phyloP scores from a whole-genome alignment of 345 rosid species.

The Hypericum perforatum region DNA sequence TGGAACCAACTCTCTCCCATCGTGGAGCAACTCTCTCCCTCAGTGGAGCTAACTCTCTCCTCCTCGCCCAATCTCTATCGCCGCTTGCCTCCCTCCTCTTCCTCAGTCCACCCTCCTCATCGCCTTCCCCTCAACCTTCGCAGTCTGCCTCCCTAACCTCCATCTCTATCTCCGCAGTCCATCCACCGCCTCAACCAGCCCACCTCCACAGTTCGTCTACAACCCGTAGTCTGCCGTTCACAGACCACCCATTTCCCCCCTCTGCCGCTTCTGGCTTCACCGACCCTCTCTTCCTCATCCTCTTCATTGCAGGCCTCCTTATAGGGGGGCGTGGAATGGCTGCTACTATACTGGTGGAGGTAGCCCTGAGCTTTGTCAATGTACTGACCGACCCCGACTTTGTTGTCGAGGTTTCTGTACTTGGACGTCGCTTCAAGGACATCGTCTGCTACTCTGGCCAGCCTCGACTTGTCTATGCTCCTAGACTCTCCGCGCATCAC shows the following conservation, averaged over 20 bases:
- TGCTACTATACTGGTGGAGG: slow-evolving; percentile 45
- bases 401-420: slow-evolving; percentile 57
- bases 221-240: no score
- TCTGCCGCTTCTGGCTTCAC: slow-evolving; percentile 7
- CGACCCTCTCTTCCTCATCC: slow-evolving; percentile 1
- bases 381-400: slow-evolving; percentile 42
- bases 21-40: slow-evolving; percentile 38
- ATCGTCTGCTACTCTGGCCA: slow-evolving; percentile 53
- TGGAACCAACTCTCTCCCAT: slow-evolving; percentile 16
- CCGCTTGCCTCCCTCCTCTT: no score
- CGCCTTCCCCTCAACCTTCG: no score
- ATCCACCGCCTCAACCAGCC: no score
- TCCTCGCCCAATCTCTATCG: slow-evolving; percentile 37
- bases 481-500: slow-evolving; percentile 27
- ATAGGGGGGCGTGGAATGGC: slow-evolving; percentile 23
- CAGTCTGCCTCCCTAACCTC: no score
- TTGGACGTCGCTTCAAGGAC: slow-evolving; percentile 51
- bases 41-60: no score
- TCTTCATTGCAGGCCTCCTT: background rate
- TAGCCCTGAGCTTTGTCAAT: slow-evolving; percentile 62
- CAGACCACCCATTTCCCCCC: no score
- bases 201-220: no score
- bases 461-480: slow-evolving; percentile 46
- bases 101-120: no score
- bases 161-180: no score